phyloP scores from a whole-genome alignment of 176 grass and related monocot species.

The Alloteropsis semialata region DNA sequence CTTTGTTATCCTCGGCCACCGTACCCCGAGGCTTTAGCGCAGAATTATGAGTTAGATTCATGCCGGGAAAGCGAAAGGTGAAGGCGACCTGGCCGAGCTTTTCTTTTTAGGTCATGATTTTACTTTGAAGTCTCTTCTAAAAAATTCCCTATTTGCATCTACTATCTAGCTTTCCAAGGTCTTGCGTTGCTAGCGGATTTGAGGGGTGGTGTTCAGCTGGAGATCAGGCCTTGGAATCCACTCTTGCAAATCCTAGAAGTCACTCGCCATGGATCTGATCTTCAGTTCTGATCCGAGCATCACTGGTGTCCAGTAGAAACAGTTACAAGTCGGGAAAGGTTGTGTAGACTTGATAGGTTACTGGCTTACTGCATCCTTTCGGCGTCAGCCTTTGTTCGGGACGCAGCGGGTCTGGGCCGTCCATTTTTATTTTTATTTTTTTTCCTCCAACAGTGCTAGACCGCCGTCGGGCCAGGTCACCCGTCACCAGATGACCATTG shows the following conservation, averaged over 20 bases:
- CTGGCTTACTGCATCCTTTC: neutral
- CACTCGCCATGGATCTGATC: neutral
- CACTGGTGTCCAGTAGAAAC: neutral
- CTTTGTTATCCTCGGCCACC: neutral
- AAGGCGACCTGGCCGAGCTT: neutral
- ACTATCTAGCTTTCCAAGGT: neutral
- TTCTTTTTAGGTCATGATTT: neutral
- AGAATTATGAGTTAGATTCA: neutral
- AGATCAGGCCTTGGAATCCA: neutral
- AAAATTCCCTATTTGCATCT: neutral
- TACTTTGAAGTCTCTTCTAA: neutral
- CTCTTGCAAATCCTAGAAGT: neutral
- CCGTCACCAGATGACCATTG: neutral
- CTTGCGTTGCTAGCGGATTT: neutral
- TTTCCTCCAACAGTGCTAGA: neutral
- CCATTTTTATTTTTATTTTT: neutral
- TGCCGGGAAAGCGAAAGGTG: constrained; percentile 4
- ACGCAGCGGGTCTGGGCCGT: neutral
- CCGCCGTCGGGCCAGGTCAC: neutral
- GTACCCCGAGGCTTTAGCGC: neutral
- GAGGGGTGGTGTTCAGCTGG: neutral
- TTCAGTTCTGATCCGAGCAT: neutral
- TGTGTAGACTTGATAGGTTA: neutral
- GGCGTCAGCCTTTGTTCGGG: neutral
- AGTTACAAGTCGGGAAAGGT: neutral